Evolutionary conservation across 1,284 basidiomycete species (phyloP).

Genomic region (Ceratobasidium sp.): DNA sequence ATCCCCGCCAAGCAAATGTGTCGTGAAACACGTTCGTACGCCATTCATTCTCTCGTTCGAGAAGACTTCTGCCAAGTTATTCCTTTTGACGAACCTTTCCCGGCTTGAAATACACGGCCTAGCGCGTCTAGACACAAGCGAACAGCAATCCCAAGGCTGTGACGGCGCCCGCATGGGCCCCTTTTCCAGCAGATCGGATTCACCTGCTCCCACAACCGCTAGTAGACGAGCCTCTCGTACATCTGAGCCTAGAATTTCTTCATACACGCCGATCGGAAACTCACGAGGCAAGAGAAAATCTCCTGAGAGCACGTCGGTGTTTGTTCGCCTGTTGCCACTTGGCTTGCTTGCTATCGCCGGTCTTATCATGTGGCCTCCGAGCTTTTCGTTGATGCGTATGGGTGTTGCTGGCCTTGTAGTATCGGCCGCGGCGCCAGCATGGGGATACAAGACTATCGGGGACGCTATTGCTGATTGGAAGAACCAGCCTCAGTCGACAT

Average conservation of each 20-base stretch:
- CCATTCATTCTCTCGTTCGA: not conserved
- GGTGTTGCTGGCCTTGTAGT: slow-evolving; percentile 22
- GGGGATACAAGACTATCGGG: slow-evolving; percentile 22
- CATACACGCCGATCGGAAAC: slow-evolving; percentile 7
- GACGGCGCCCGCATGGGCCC: not conserved
- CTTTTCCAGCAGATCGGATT: not conserved
- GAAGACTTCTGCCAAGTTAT: not conserved
- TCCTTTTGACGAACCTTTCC: not conserved
- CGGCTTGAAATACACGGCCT: not conserved
- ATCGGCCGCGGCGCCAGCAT: not conserved
- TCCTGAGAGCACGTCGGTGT: not conserved
- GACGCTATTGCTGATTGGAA: slow-evolving; percentile 40
- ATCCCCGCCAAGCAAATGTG: not conserved
- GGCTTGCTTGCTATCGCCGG: slow-evolving; percentile 29
- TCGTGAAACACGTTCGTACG: not conserved
- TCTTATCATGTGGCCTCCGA: slow-evolving; percentile 36
- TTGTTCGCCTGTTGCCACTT: slow-evolving; percentile 13
- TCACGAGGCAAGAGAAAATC: not conserved
- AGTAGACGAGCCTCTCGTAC: slow-evolving; percentile 10
- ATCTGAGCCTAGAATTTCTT: slow-evolving; percentile 15
- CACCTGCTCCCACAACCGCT: slow-evolving; percentile 3
- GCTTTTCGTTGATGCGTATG: slow-evolving; percentile 29
- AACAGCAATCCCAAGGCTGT: not conserved
- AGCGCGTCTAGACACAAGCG: not conserved
- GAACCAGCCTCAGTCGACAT: slow-evolving; percentile 37